A percentile compares a stretch with the other conserved stretches of the same genome.
Conservation (phyloP, 1,139 yeast genomes). For the Blastobotrys raffinosifermentans region DNA sequence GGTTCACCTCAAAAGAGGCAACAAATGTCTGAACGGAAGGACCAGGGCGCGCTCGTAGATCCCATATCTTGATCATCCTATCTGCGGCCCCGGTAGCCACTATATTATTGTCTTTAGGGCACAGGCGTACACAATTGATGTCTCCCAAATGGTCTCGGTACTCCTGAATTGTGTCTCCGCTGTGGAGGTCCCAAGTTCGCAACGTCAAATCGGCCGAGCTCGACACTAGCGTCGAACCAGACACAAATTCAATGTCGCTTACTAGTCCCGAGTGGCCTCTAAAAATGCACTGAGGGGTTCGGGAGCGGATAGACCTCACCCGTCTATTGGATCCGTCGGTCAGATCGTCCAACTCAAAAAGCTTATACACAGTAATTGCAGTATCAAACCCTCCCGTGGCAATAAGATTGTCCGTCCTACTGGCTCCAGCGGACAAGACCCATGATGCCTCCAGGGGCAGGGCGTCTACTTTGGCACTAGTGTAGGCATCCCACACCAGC, state of each 20-base stretch:
- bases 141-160: slow-evolving; percentile 79
- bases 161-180: slow-evolving; percentile 49
- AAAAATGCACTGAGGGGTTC: slow-evolving; percentile 43
- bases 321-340: slow-evolving; percentile 2
- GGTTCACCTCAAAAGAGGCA: slow-evolving; percentile 60
- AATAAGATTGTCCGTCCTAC: slow-evolving; percentile 58
- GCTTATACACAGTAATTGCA: slow-evolving; percentile 62
- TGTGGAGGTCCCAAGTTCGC: slow-evolving; percentile 70
- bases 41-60: slow-evolving; percentile 76
- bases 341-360: slow-evolving; percentile 20
- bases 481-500: slow-evolving; percentile 75
- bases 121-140: slow-evolving; percentile 51
- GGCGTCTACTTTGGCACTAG: slow-evolving; percentile 68
- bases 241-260: slow-evolving; percentile 64
- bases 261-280: slow-evolving; percentile 83
- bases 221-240: slow-evolving; percentile 53
- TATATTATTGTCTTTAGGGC: slow-evolving; percentile 43
- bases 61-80: slow-evolving; percentile 94
- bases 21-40: slow-evolving; percentile 56
- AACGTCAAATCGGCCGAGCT: slow-evolving; percentile 83
- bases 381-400: slow-evolving; percentile 87
- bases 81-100: slow-evolving; percentile 88
- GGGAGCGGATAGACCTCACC: slow-evolving; percentile 25
- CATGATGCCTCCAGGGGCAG: slow-evolving; percentile 55
- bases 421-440: slow-evolving; percentile 69